Evolutionary conservation across 2,329 filamentous ascomycete genomes (phyloP).

Genomic region (Alternaria triticimaculans): DNA sequence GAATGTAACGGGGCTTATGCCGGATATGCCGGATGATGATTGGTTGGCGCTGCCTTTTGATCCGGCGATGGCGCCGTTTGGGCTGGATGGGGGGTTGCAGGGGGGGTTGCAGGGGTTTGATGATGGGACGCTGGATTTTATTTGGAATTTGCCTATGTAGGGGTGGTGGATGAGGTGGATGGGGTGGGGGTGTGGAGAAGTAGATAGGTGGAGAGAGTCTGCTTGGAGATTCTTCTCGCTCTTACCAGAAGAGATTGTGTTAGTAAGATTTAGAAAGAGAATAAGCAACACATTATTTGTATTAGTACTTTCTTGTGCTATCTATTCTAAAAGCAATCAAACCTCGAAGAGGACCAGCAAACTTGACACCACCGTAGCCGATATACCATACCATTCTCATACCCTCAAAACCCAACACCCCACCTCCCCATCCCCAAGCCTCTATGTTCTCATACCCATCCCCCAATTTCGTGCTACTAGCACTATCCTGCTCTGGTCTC

Average conservation of each 20-base stretch:
- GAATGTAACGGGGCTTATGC: conserved; percentile 45
- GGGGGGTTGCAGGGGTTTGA: conserved; percentile 47
- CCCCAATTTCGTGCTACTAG: background rate
- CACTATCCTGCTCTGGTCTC: background rate
- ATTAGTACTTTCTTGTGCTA: fast-evolving
- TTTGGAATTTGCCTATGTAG: conserved; percentile 48
- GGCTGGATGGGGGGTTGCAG: conserved; percentile 39
- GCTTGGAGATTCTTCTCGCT: background rate
- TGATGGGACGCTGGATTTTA: conserved; percentile 48
- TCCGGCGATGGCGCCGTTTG: conserved; percentile 49
- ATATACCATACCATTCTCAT: background rate
- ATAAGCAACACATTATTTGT: fast-evolving
- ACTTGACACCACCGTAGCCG: fast-evolving
- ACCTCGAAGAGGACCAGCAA: background rate
- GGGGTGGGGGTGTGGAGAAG: background rate
- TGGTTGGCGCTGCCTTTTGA: conserved; percentile 50
- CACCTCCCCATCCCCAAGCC: background rate
- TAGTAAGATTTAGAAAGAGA: background rate
- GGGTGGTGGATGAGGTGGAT: background rate
- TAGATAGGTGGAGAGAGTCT: too few species aligned
- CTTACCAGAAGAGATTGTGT: background rate
- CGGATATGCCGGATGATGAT: conserved; percentile 48
- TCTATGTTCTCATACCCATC: background rate
- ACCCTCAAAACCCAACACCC: background rate
- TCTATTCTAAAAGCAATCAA: background rate